These are phyloP conservation scores for Nemania abortiva DNA, from an alignment of 2,329 filamentous ascomycete genomes.

Conservation along the genomic window DNA sequence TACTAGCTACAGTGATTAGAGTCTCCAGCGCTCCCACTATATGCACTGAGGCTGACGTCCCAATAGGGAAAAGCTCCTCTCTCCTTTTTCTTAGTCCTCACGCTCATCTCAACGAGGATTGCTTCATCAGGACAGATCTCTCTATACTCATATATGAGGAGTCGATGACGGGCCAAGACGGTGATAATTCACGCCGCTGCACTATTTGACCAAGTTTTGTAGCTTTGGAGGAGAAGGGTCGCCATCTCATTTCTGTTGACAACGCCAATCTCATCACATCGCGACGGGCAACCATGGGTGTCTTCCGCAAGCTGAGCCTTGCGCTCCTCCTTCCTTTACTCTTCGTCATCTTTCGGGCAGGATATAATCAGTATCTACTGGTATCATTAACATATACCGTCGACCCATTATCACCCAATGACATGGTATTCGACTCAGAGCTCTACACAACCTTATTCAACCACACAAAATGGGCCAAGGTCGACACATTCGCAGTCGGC, in stretches of 20 bases:
- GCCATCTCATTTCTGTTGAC: neutral
- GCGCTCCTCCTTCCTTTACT: conserved; percentile 27
- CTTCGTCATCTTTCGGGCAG: conserved; percentile 29
- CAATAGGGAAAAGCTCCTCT: conserved; percentile 19
- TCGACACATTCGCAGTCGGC: conserved; percentile 38
- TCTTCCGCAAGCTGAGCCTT: conserved; percentile 39
- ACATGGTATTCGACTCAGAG: conserved; percentile 39
- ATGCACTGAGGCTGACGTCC: conserved; percentile 32
- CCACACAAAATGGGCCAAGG: conserved; percentile 37
- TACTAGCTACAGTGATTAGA: conserved; percentile 28
- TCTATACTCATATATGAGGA: conserved; percentile 19
- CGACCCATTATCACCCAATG: conserved; percentile 36
- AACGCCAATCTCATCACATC: conserved; percentile 15
- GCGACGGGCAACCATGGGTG: conserved; percentile 27
- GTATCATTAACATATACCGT: conserved; percentile 37
- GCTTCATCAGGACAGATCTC: conserved; percentile 40
- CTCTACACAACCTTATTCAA: conserved; percentile 39
- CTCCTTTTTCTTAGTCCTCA: conserved; percentile 35
- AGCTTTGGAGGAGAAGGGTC: conserved; percentile 2
- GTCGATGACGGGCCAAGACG: neutral
- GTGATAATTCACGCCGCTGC: neutral
- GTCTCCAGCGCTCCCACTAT: neutral
- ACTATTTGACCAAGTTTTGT: neutral
- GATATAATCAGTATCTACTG: conserved; percentile 37
- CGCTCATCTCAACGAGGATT: conserved; percentile 21